phyloP scores from a whole-genome alignment of 805 yeast species.

The Metschnikowia arizonensis region DNA sequence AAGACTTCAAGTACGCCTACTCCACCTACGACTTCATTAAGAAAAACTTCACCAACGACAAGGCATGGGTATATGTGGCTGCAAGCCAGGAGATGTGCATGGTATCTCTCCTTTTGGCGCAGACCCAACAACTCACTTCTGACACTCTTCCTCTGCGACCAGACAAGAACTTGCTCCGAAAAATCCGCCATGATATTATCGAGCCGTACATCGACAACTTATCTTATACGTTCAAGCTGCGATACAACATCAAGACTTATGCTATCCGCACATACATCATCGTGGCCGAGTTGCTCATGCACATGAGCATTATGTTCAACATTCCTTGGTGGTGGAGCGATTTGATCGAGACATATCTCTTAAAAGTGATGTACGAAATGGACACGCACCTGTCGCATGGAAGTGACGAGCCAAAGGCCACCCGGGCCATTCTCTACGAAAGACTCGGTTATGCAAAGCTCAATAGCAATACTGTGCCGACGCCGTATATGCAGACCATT shows the following conservation, averaged over 20 bases:
- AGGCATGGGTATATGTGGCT: constrained; percentile 77
- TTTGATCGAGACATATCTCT: constrained; percentile 39
- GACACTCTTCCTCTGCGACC: constrained; percentile 24
- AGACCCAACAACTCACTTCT: constrained; percentile 30
- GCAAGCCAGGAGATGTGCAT: constrained; percentile 88
- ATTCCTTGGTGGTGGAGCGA: constrained; percentile 46
- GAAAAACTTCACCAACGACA: constrained; percentile 71
- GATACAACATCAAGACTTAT: constrained; percentile 65
- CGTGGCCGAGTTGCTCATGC: constrained; percentile 65
- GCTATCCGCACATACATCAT: constrained; percentile 65
- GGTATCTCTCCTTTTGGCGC: constrained; percentile 61
- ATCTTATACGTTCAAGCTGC: constrained; percentile 67
- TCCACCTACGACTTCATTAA: constrained; percentile 77
- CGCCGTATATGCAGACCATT: constrained; percentile 7
- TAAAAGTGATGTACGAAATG: constrained; percentile 46
- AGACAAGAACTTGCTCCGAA: constrained; percentile 40
- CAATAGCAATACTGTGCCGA: constrained; percentile 13
- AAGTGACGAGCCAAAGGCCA: constrained; percentile 42
- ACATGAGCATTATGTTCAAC: constrained; percentile 39
- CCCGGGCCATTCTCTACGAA: constrained; percentile 44
- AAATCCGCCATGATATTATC: constrained; percentile 50
- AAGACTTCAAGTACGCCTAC: constrained; percentile 82
- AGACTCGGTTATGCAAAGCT: constrained; percentile 30
- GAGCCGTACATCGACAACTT: constrained; percentile 67
- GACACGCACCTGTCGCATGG: constrained; percentile 36